These are phyloP conservation scores for Cryptosporidium ubiquitum DNA, from an alignment of 169 alveolate genomes.

Conservation along the genomic window DNA sequence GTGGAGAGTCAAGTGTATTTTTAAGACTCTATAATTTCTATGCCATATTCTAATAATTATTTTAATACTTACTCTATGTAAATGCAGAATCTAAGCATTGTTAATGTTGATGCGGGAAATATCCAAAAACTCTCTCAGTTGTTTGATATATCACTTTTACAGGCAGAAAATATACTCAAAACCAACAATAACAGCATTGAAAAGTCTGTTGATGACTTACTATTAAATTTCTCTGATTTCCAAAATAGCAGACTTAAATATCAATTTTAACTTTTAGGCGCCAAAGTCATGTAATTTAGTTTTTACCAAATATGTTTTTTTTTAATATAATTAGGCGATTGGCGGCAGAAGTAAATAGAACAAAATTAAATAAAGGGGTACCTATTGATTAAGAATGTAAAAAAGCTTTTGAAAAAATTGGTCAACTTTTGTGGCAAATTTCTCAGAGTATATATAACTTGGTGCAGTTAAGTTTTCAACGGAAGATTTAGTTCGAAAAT, in stretches of 20 bases:
- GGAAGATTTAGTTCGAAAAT: not conserved
- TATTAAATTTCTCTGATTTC: conserved; percentile 40
- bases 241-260: conserved; percentile 5
- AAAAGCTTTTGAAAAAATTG: no score
- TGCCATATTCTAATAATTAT: not conserved
- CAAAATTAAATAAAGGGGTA: not conserved
- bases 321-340: no score
- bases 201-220: not conserved
- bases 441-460: no score
- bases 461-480: not conserved
- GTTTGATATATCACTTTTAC: conserved; percentile 7
- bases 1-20: not conserved
- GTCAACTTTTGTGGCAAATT: not conserved
- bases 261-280: not conserved
- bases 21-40: not conserved
- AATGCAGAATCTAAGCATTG: conserved; percentile 20
- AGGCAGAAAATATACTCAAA: conserved; percentile 37
- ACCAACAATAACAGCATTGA: conserved; percentile 4
- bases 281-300: not conserved
- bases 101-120: conserved; percentile 17
- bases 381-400: not conserved
- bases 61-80: not conserved
- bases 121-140: conserved; percentile 27
- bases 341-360: not conserved
- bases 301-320: not conserved